Evolutionary conservation across 2,329 filamentous ascomycete species (phyloP).

Genomic region (Pyrenochaeta sp.): DNA sequence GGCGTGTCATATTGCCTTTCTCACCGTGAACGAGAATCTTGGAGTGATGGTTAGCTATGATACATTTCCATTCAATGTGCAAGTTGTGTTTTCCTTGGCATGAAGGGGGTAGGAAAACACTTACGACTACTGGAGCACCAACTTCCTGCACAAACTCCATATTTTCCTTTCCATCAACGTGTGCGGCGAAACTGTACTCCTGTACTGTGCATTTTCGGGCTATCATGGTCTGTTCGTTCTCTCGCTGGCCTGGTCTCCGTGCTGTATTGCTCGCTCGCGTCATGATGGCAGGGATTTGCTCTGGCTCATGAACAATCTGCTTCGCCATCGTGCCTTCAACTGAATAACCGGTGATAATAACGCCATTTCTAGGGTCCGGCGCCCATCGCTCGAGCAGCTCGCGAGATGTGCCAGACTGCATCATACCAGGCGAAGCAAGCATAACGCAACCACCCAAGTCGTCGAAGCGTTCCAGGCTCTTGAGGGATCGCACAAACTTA

Average conservation of each 20-base stretch:
- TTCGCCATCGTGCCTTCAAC: constrained; percentile 99
- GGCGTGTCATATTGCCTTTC: constrained; percentile 96
- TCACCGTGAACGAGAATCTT: constrained; percentile 97
- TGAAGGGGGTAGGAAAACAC: constrained; percentile 48
- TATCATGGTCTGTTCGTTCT: constrained; percentile 89
- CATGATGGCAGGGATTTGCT: constrained; percentile 95
- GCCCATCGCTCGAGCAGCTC: constrained; percentile 96
- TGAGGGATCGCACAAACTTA: constrained; percentile 88
- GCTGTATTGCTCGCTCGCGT: constrained; percentile 60
- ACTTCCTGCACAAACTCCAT: constrained; percentile 97
- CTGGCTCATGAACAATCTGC: constrained; percentile 92
- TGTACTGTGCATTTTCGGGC: constrained; percentile 91
- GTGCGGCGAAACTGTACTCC: constrained; percentile 94
- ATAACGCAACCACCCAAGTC: constrained; percentile 96
- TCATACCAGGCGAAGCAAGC: constrained; percentile 97
- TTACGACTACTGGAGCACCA: constrained; percentile 86
- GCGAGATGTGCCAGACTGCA: constrained; percentile 93
- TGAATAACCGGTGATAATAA: constrained; percentile 97
- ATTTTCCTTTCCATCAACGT: constrained; percentile 96
- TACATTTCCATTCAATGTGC: neutral
- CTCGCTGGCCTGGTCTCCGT: constrained; percentile 69
- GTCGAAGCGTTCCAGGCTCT: constrained; percentile 93
- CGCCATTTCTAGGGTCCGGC: constrained; percentile 94
- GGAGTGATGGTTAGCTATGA: constrained; percentile 6
- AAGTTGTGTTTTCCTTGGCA: neutral